Conservation (phyloP, 2,329 filamentous ascomycete genomes). For the Huntiella omanensis region DNA sequence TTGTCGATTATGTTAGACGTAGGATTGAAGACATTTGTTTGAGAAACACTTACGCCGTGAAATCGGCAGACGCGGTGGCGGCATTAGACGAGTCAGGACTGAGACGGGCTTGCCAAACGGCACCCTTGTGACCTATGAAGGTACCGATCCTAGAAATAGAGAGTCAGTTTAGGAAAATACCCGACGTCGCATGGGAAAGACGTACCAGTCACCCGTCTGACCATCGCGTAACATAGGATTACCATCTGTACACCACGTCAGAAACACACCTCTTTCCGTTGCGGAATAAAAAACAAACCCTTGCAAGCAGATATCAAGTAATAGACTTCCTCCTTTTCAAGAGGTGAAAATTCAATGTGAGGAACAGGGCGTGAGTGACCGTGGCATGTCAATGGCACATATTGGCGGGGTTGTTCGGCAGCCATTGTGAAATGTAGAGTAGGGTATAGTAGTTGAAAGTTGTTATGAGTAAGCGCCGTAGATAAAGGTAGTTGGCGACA, state of each 20-base stretch:
- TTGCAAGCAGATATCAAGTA: slow-evolving; percentile 91
- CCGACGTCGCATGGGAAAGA: too few species aligned
- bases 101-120: slow-evolving; percentile 87
- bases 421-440: slow-evolving; percentile 9
- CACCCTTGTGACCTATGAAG: slow-evolving; percentile 94
- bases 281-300: slow-evolving; percentile 27
- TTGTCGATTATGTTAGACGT: slow-evolving; percentile 17
- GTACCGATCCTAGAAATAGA: slow-evolving; percentile 65
- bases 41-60: slow-evolving; percentile 52
- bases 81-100: slow-evolving; percentile 76
- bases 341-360: slow-evolving; percentile 73
- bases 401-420: slow-evolving; percentile 28
- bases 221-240: slow-evolving; percentile 98
- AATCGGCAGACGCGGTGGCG: slow-evolving; percentile 88
- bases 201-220: slow-evolving; percentile 46
- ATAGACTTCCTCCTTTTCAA: slow-evolving; percentile 67
- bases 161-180: slow-evolving; percentile 7
- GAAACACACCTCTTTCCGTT: background rate
- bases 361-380: slow-evolving; percentile 85
- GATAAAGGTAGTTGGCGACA: too few species aligned
- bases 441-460: too few species aligned
- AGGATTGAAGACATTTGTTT: background rate
- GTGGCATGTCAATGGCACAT: slow-evolving; percentile 83
- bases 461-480: too few species aligned
- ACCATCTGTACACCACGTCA: slow-evolving; percentile 43